Evolutionary conservation across 2,329 filamentous ascomycete genomes (phyloP).

Genomic region (Colletotrichum navitas): DNA sequence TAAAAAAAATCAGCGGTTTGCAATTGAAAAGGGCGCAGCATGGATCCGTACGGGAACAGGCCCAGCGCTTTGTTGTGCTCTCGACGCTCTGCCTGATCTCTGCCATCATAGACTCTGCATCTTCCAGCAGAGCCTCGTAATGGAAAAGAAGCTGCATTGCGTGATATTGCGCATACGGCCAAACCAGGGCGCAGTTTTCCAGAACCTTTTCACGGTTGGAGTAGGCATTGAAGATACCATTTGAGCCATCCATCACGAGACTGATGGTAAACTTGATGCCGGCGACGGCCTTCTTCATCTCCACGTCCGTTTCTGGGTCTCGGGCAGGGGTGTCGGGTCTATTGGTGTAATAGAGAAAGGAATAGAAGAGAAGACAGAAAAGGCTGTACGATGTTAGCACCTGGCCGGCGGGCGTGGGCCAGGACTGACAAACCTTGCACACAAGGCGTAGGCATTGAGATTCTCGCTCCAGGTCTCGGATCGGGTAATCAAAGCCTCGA

Average conservation of each 20-base stretch:
- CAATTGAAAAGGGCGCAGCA: not conserved
- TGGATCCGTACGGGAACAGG: constrained; percentile 48
- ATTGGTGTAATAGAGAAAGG: constrained; percentile 47
- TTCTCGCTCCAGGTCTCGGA: constrained; percentile 52
- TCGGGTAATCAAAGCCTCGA: constrained; percentile 52
- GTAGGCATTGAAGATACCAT: constrained; percentile 51
- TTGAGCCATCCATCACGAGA: constrained; percentile 53
- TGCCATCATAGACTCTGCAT: constrained; percentile 50
- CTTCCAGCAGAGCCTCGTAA: constrained; percentile 51
- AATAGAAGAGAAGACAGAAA: constrained; percentile 52
- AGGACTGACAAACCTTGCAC: constrained; percentile 47
- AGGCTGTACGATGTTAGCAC: constrained; percentile 43
- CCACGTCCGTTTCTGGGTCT: constrained; percentile 45
- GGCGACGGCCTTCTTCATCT: constrained; percentile 52
- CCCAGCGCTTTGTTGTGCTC: constrained; percentile 53
- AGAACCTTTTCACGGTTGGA: constrained; percentile 49
- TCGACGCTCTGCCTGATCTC: constrained; percentile 52
- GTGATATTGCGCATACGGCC: constrained; percentile 52
- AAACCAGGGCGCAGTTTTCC: constrained; percentile 51
- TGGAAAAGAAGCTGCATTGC: constrained; percentile 51
- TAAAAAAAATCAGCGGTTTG: not conserved
- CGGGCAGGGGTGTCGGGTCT: constrained; percentile 43
- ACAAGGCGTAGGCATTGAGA: constrained; percentile 53
- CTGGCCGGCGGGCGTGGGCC: too few relatives aligned
- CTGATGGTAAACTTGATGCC: constrained; percentile 54